phyloP scores from a whole-genome alignment of 495 filamentous ascomycete genomes.

The Extremus antarcticus region DNA sequence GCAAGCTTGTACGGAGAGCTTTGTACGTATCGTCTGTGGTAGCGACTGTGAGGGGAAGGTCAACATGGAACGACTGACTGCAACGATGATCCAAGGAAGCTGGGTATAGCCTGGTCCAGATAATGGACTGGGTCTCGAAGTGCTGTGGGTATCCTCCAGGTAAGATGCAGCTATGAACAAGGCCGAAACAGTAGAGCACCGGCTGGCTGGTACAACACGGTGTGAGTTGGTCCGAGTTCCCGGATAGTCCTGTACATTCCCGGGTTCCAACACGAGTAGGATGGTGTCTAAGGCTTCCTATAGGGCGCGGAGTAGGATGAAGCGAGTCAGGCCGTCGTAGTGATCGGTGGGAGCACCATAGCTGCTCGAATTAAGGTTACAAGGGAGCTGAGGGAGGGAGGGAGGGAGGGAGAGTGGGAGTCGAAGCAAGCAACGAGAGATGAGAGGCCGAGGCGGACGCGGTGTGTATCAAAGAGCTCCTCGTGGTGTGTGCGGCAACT shows the following conservation, averaged over 20 bases:
- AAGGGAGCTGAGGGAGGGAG: background rate
- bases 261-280: background rate
- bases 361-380: background rate
- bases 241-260: background rate
- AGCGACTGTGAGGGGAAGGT: background rate
- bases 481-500: background rate
- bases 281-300: background rate
- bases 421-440: background rate
- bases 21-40: background rate
- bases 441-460: background rate
- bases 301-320: background rate
- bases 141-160: background rate
- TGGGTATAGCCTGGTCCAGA: background rate
- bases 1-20: background rate
- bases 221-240: background rate
- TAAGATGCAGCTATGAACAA: background rate
- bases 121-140: background rate
- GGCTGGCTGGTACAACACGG: background rate
- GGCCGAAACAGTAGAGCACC: background rate
- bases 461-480: conserved; percentile 3
- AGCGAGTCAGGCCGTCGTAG: background rate
- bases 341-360: background rate
- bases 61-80: background rate
- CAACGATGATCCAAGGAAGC: background rate
- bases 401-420: background rate